A percentile compares a stretch with the other conserved stretches of the same genome.
phyloP scores from a whole-genome alignment of 2,329 filamentous ascomycete species.

The Fusarium buxicola region DNA sequence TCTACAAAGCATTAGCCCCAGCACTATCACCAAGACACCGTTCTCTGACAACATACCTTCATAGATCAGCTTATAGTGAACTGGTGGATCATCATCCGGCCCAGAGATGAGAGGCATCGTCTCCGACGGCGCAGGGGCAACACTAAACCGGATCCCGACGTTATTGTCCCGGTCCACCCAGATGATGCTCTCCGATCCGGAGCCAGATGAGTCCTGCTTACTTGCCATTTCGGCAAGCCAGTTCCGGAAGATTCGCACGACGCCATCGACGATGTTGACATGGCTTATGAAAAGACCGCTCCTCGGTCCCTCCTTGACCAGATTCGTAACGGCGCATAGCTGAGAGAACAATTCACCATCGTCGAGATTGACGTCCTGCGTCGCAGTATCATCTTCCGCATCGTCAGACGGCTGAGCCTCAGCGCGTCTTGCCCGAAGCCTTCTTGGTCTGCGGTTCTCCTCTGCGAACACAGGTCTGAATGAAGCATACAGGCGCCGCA shows the following conservation, averaged over 20 bases:
- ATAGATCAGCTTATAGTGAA: slow-evolving; percentile 77
- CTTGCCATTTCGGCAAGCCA: slow-evolving; percentile 69
- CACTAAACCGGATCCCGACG: slow-evolving; percentile 76
- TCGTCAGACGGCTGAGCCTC: slow-evolving; percentile 19
- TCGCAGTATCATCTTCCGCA: slow-evolving; percentile 58
- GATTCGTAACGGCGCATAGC: slow-evolving; percentile 73
- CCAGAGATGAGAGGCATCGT: slow-evolving; percentile 66
- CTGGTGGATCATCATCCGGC: slow-evolving; percentile 71
- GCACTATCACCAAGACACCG: background rate
- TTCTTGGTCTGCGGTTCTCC: slow-evolving; percentile 57
- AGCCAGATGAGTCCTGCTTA: slow-evolving; percentile 1
- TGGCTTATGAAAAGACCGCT: slow-evolving; percentile 72
- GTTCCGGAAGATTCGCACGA: slow-evolving; percentile 77
- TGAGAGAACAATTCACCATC: slow-evolving; percentile 79
- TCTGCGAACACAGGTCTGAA: slow-evolving; percentile 74
- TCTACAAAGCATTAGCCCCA: slow-evolving; percentile 59
- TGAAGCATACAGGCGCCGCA: slow-evolving; percentile 73
- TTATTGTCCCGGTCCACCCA: slow-evolving; percentile 75
- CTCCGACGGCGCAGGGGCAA: slow-evolving; percentile 54
- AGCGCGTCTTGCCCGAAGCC: slow-evolving; percentile 24
- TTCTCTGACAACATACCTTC: slow-evolving; percentile 65
- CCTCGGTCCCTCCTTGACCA: slow-evolving; percentile 73
- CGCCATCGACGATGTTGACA: slow-evolving; percentile 73
- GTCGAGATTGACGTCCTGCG: slow-evolving; percentile 73
- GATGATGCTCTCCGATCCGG: slow-evolving; percentile 58